These are phyloP conservation scores for Termitomyces heimii DNA, from an alignment of 768 basidiomycete species.

Conservation along the genomic window DNA sequence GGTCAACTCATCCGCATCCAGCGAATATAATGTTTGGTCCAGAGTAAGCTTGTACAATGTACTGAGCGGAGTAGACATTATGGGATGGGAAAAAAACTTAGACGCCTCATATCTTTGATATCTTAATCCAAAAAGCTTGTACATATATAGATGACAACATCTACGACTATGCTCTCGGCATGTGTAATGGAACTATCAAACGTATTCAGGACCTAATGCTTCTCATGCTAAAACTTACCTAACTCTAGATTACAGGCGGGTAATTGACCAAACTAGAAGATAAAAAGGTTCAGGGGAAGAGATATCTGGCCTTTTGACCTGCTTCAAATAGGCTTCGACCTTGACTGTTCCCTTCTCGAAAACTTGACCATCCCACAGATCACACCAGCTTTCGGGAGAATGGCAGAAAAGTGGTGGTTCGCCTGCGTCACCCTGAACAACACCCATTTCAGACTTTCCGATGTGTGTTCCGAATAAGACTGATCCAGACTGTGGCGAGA, in stretches of 20 bases:
- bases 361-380: constrained; percentile 28
- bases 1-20: constrained; percentile 20
- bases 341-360: constrained; percentile 27
- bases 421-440: background rate
- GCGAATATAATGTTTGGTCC: constrained; percentile 20
- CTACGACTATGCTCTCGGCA: background rate
- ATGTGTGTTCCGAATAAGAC: constrained; percentile 39
- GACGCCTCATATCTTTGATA: background rate
- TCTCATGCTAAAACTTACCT: background rate
- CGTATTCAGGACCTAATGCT: background rate
- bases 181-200: background rate
- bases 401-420: constrained; percentile 25
- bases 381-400: constrained; percentile 28
- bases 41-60: constrained; percentile 7
- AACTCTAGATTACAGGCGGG: constrained; percentile 9
- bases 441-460: constrained; percentile 26
- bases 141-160: background rate
- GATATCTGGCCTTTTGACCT: constrained; percentile 8
- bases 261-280: constrained; percentile 20
- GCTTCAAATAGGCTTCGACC: constrained; percentile 19
- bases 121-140: background rate
- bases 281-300: background rate
- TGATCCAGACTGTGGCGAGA: constrained; percentile 38
- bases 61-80: background rate
- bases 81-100: background rate